Percentiles rank a stretch among this genome's conserved stretches.
Evolutionary conservation across 371 early-diverging fungal genomes (phyloP).

Genomic region (Syncephalastrum sp.): DNA sequence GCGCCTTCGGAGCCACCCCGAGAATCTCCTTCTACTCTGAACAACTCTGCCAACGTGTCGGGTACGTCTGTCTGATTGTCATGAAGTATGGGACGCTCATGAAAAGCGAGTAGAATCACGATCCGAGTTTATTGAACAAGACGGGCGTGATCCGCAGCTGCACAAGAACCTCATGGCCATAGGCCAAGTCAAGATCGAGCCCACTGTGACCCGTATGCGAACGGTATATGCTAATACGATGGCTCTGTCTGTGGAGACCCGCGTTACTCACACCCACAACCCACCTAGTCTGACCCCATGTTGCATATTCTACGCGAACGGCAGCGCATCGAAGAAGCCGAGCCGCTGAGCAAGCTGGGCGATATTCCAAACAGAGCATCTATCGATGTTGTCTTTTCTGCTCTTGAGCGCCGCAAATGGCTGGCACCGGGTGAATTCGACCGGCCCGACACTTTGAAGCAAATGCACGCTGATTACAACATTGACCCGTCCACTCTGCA

Average conservation of each 20-base stretch:
- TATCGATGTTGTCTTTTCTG: conserved; percentile 33
- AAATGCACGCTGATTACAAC: conserved; percentile 24
- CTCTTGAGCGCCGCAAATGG: conserved; percentile 38
- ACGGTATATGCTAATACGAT: conserved; percentile 1
- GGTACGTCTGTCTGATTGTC: not conserved
- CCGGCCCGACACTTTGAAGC: conserved; percentile 16
- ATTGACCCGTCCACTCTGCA: conserved; percentile 26
- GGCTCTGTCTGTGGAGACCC: not conserved
- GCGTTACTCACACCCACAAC: not conserved
- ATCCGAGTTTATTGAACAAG: conserved; percentile 29
- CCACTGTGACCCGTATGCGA: conserved; percentile 35
- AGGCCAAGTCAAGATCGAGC: conserved; percentile 38
- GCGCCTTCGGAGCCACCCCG: conserved; percentile 25
- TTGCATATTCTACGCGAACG: conserved; percentile 37
- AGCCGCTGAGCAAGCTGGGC: conserved; percentile 12
- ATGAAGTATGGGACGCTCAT: not conserved
- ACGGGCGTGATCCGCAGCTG: conserved; percentile 37
- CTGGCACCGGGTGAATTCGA: conserved; percentile 30
- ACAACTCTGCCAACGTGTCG: conserved; percentile 1
- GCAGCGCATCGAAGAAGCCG: conserved; percentile 26
- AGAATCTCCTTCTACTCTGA: conserved; percentile 31
- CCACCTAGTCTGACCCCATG: conserved; percentile 39
- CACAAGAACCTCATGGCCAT: conserved; percentile 30
- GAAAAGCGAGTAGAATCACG: conserved; percentile 15
- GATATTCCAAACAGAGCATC: conserved; percentile 9